Percentiles rank a stretch among this genome's conserved stretches.
Evolutionary conservation across 192 early-diverging fungal species (phyloP).

Genomic region (Dispira simplex): DNA sequence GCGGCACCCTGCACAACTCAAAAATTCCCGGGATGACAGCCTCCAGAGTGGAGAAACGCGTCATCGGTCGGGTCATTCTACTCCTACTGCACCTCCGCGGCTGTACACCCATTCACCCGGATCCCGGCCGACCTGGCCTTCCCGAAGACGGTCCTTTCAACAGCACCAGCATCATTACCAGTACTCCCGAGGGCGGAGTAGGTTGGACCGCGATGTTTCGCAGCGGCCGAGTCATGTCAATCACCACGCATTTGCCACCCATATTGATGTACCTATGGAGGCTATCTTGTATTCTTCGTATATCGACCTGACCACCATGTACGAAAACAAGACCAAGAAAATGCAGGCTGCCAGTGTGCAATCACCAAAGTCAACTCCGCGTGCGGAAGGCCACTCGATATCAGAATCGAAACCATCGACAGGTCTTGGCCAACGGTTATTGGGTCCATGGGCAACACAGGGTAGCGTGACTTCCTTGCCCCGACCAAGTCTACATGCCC

Average conservation of each 20-base stretch:
- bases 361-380: no score
- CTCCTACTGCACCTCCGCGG: not conserved
- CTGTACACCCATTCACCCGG: not conserved
- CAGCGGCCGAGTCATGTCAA: conserved; percentile 34
- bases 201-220: conserved; percentile 11
- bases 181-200: conserved; percentile 22
- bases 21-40: no score
- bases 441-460: no score
- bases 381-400: no score
- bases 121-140: not conserved
- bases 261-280: conserved; percentile 55
- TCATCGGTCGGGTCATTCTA: no score
- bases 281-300: conserved; percentile 60
- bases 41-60: no score
- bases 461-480: not conserved
- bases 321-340: conserved; percentile 10
- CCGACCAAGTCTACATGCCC: conserved; percentile 45
- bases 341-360: conserved; percentile 1
- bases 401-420: no score
- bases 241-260: conserved; percentile 62
- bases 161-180: conserved; percentile 12
- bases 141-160: not conserved
- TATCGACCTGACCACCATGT: conserved; percentile 24
- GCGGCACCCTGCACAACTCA: not conserved
- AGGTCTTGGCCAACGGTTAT: no score